Percentiles rank a stretch among this genome's conserved stretches.
Evolutionary conservation across 2,329 filamentous ascomycete genomes (phyloP).

Genomic region (Calonectria multiphialidica): DNA sequence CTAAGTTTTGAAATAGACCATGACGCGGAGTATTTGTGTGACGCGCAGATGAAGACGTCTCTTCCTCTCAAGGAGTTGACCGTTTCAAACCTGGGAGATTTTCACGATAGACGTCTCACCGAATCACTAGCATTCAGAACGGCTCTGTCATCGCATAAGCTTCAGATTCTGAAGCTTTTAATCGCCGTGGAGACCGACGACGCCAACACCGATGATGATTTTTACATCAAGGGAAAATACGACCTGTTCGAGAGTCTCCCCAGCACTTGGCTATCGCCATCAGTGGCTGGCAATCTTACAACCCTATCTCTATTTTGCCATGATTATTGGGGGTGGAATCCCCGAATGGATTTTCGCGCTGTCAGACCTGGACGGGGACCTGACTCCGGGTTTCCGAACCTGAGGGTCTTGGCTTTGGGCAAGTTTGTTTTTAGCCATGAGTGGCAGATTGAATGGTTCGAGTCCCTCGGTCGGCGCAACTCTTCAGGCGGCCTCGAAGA

Average conservation of each 20-base stretch:
- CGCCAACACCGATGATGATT: background rate
- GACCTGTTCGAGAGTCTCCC: slow-evolving; percentile 37
- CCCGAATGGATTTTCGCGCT: slow-evolving; percentile 48
- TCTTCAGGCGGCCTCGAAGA: slow-evolving; percentile 49
- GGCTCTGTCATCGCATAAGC: background rate
- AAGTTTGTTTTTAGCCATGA: slow-evolving; percentile 56
- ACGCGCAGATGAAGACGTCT: background rate
- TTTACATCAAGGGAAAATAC: slow-evolving; percentile 23
- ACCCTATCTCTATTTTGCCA: slow-evolving; percentile 52
- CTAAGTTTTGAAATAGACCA: background rate
- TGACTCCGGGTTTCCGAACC: slow-evolving; percentile 44
- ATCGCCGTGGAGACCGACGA: background rate
- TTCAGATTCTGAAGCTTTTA: background rate
- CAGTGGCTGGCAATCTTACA: slow-evolving; percentile 40
- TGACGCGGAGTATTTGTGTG: background rate
- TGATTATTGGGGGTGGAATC: slow-evolving; percentile 54
- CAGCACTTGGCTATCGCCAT: slow-evolving; percentile 35
- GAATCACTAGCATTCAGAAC: slow-evolving; percentile 2
- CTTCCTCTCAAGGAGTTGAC: slow-evolving; percentile 8
- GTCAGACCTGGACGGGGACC: slow-evolving; percentile 34
- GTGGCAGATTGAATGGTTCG: slow-evolving; percentile 59
- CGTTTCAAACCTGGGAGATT: slow-evolving; percentile 10
- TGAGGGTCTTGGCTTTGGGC: slow-evolving; percentile 53
- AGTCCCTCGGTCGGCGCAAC: slow-evolving; percentile 46
- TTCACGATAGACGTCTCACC: slow-evolving; percentile 10